phyloP scores from a whole-genome alignment of 345 rosid species.

The Geranium rotundifolium region DNA sequence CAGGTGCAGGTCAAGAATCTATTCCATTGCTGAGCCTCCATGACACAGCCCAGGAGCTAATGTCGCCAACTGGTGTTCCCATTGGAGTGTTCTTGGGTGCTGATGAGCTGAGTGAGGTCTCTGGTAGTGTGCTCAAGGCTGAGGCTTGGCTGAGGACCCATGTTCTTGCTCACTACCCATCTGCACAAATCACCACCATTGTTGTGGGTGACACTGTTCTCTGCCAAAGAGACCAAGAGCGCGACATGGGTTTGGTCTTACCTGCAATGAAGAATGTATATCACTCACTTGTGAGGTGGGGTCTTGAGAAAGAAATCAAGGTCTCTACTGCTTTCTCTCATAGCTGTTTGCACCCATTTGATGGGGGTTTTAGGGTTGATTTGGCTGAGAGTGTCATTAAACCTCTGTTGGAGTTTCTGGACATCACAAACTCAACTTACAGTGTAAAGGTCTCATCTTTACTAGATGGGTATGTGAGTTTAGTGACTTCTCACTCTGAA shows the following conservation, averaged over 20 bases:
- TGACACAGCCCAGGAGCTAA: not conserved
- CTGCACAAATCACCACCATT: conserved; percentile 53
- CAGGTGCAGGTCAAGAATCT: not conserved
- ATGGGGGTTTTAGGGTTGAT: conserved; percentile 13
- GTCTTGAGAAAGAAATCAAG: conserved; percentile 52
- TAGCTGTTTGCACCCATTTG: conserved; percentile 18
- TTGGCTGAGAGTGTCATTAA: conserved; percentile 18
- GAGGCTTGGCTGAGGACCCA: conserved; percentile 60
- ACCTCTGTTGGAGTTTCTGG: conserved; percentile 32
- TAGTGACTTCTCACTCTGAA: conserved; percentile 19
- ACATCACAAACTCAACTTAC: conserved; percentile 43
- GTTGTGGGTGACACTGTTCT: conserved; percentile 29
- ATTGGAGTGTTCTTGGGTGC: not conserved
- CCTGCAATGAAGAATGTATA: conserved; percentile 42
- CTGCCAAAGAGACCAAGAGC: conserved; percentile 29
- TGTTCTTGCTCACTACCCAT: conserved; percentile 56
- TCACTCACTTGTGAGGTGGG: conserved; percentile 67
- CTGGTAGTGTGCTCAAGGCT: conserved; percentile 47
- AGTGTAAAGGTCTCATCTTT: conserved; percentile 31
- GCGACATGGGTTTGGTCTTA: conserved; percentile 28
- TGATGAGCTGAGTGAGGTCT: conserved; percentile 31
- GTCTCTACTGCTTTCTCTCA: conserved; percentile 44
- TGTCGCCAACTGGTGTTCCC: not conserved
- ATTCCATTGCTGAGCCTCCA: not conserved
- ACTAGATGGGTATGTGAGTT: conserved; percentile 11